Evolutionary conservation across 2,329 filamentous ascomycete genomes (phyloP), one percentile per base, ranked within the genome.

Genomic region (Mollisia scopiformis): DNA sequence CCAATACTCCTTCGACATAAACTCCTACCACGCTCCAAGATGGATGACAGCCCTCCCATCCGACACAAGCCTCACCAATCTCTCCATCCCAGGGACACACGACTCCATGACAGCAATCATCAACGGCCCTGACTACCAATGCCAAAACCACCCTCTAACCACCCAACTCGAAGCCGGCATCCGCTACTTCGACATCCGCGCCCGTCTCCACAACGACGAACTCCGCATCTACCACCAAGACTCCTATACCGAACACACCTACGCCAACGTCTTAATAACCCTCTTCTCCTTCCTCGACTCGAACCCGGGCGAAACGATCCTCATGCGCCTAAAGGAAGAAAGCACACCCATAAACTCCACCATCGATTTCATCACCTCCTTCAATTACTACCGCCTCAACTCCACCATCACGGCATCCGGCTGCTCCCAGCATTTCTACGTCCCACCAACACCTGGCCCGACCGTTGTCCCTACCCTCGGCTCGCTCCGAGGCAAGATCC

Each of bases 21-120:
- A 75, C 60, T 64, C 63, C 30, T 68, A 71, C 33, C 64, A 71
- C 43, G 69, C 75, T 31, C 69, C 75, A 6, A 56, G 63, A 37
- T 83, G 80, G 80, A 82, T 82, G 80, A 70, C 71, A 21, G 53
- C 54, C 6, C 68, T 82, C 11, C 77, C 78, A 28, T 77, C 82
- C 69, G 62, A 71, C 27, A 71, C 74, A 35, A 73, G 71, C 49
- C 70, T 84, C 33, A 75, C 79, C 31, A 75, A 71, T 54, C 74
- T 84, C 43, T 81, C 80, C 49, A 77, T 84, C 60, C 82, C 81
- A 0, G 82, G 82, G 30, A 83, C 81, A 1, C 81, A 84, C 72
- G 81, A 84, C 69, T 82, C 81, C 25, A 78, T 84, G 77, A 83
- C 82, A 19, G 80, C 78, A 64, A 68, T 72, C 47, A 72, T 80